These are phyloP conservation scores for Malania oleifera DNA, from an alignment of 164 flowering plant genomes.

Conservation along the genomic window DNA sequence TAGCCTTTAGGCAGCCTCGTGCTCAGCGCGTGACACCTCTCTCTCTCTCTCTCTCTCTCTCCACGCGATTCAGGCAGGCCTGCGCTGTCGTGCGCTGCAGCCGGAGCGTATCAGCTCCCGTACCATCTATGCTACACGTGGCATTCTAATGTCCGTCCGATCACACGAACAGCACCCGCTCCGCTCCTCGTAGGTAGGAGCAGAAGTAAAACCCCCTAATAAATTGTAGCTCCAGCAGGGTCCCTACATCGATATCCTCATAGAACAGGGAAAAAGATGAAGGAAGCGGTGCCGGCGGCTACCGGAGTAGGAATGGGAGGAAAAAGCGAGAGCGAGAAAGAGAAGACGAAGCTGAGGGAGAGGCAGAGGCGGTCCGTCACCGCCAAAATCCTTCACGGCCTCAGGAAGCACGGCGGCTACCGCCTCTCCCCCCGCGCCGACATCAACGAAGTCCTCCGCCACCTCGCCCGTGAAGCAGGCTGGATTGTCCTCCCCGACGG, in stretches of 20 bases:
- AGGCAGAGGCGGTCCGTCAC: conserved; percentile 50
- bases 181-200: conserved; percentile 19
- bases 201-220: conserved; percentile 23
- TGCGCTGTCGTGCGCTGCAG: conserved; percentile 16
- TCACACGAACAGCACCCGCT: conserved; percentile 15
- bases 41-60: conserved; percentile 7
- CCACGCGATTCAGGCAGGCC: neutral
- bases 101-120: conserved; percentile 3
- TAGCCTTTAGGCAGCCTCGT: no score
- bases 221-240: no score
- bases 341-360: conserved; percentile 53
- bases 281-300: neutral
- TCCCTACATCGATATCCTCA: no score
- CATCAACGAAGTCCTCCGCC: conserved; percentile 56
- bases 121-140: conserved; percentile 18
- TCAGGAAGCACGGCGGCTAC: conserved; percentile 47
- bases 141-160: conserved; percentile 8
- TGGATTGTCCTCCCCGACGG: conserved; percentile 58
- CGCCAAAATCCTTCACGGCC: conserved; percentile 50
- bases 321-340: conserved; percentile 41
- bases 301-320: conserved; percentile 12
- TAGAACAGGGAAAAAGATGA: conserved; percentile 3
- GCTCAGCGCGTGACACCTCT: conserved; percentile 4
- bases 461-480: conserved; percentile 49
- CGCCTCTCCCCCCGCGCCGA: conserved; percentile 45